These are phyloP conservation scores for Aspergillus sp. DNA, from an alignment of 2,329 filamentous ascomycete genomes.

Conservation along the genomic window DNA sequence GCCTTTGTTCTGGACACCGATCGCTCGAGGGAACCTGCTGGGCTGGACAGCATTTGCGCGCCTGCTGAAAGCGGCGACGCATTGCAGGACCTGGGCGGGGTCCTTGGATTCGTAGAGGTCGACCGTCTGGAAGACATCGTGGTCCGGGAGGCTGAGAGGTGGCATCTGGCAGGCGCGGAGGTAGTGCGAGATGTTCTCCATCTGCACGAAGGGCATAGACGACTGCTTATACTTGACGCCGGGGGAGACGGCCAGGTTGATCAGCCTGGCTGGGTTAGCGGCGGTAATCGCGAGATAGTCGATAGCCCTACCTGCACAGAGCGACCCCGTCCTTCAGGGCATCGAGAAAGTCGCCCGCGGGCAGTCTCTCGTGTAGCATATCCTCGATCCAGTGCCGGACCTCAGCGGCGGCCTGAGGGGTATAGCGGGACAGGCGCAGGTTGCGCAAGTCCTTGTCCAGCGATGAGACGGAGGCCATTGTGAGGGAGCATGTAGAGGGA, in stretches of 20 bases:
- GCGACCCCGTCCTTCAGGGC: constrained; percentile 82
- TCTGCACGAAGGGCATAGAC: constrained; percentile 95
- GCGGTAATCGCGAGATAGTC: background rate
- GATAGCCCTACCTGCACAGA: constrained; percentile 69
- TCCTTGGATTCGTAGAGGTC: constrained; percentile 95
- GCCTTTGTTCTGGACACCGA: constrained; percentile 61
- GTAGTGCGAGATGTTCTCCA: constrained; percentile 98
- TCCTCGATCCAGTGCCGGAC: constrained; percentile 77
- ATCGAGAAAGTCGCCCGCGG: constrained; percentile 69
- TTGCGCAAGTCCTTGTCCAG: constrained; percentile 93
- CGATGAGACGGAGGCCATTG: constrained; percentile 87
- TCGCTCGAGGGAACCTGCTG: constrained; percentile 59
- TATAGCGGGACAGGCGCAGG: constrained; percentile 87
- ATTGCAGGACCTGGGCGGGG: constrained; percentile 90
- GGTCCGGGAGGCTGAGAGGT: constrained; percentile 77
- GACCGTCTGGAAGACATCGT: constrained; percentile 94
- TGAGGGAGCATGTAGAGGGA: constrained; percentile 4
- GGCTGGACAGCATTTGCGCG: constrained; percentile 69
- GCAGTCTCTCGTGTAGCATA: constrained; percentile 62
- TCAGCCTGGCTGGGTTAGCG: constrained; percentile 48
- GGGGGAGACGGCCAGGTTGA: constrained; percentile 69
- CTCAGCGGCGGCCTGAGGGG: constrained; percentile 79
- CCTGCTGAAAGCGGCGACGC: constrained; percentile 81
- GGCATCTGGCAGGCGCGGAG: constrained; percentile 75
- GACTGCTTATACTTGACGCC: constrained; percentile 86